Evolutionary conservation across 768 basidiomycete species (phyloP).

Genomic region (Phanerochaete carnosa): DNA sequence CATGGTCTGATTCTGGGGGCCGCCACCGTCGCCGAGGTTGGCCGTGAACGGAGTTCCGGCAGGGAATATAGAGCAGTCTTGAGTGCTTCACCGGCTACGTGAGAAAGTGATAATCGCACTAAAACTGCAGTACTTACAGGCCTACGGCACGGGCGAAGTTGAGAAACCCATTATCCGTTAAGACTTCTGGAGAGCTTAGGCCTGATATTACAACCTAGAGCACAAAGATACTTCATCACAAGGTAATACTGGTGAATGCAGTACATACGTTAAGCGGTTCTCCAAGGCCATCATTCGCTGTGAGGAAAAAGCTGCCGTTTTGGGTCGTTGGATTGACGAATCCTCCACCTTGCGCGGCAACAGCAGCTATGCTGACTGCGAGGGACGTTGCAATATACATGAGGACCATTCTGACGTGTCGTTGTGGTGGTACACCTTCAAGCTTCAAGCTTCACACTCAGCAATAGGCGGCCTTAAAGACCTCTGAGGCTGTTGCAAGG

Average conservation of each 20-base stretch:
- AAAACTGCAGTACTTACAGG: conserved; percentile 39
- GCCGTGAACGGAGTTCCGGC: conserved; percentile 32
- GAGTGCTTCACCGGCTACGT: neutral
- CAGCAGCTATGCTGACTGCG: too few relatives aligned
- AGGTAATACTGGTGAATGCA: neutral
- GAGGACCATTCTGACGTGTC: too few relatives aligned
- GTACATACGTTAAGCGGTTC: conserved; percentile 41
- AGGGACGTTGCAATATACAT: too few relatives aligned
- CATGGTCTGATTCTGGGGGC: conserved; percentile 36
- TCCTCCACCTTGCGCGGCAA: neutral
- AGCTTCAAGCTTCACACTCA: too few relatives aligned
- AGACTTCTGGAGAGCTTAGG: conserved; percentile 50
- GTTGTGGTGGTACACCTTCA: too few relatives aligned
- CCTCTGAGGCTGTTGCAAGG: too few relatives aligned
- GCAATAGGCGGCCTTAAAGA: too few relatives aligned
- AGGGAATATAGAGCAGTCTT: conserved; percentile 34
- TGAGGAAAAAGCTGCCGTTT: conserved; percentile 39
- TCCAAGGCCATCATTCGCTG: conserved; percentile 31
- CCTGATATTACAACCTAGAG: conserved; percentile 61
- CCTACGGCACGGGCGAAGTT: conserved; percentile 61
- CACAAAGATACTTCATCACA: neutral
- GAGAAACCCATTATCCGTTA: conserved; percentile 51
- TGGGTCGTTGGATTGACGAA: neutral
- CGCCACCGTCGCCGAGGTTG: conserved; percentile 47
- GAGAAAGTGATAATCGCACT: too few relatives aligned